Base-by-base conservation (phyloP, 2,329 filamentous ascomycete species). In the Chaetomiaceae sp. region DNA sequence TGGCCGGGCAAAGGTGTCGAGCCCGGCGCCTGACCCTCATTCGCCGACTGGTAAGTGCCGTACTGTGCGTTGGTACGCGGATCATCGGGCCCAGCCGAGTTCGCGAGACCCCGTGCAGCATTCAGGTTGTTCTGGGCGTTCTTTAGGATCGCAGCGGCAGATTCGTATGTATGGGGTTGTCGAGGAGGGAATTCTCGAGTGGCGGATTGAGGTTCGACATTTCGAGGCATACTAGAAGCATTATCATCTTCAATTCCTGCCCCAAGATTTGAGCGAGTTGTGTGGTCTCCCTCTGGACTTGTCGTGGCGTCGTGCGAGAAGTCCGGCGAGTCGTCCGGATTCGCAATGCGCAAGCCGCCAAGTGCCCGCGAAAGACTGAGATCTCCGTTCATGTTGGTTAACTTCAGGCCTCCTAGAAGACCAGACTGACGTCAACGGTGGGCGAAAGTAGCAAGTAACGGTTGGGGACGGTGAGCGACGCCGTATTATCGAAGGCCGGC, bases 271-370 rank as follows among this genome's bases (percentile, higher is more conserved):
- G 56, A 56, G 51, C 59, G 48, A 52, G 62, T 37, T 36, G 46
- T 18, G 18, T 44, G 20, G 25, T 33, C 58, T 58, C 63, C 61
- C 47, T 67, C 66, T 58, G 67, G 58, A 48, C 72, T 70, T 53
- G 64, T 54, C 38, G 63, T 59, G 46, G 55, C 45, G 38, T 71
- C 65, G 50, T 58, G 62, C 29, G 68, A 62, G 50, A 67, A 60
- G 54, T 63, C 67, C 33, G 66, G 66, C 40, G 68, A 70, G 59
- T 94, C 84, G 74, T 96, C 91, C 51, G 92, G 92, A 71, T 97
- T 99, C 65, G 94, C 92, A 71, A 99, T 97, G 70, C 92, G 89
- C 71, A 99, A 78, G 65, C 92, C 92, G 66, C 94, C 94, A 66
- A 97, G 80, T 66, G 90, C 89, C 75, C 91, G 88, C 67, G 90